Evolutionary conservation across 2,329 filamentous ascomycete genomes (phyloP).

Genomic region (Xenoacremonium recifei): DNA sequence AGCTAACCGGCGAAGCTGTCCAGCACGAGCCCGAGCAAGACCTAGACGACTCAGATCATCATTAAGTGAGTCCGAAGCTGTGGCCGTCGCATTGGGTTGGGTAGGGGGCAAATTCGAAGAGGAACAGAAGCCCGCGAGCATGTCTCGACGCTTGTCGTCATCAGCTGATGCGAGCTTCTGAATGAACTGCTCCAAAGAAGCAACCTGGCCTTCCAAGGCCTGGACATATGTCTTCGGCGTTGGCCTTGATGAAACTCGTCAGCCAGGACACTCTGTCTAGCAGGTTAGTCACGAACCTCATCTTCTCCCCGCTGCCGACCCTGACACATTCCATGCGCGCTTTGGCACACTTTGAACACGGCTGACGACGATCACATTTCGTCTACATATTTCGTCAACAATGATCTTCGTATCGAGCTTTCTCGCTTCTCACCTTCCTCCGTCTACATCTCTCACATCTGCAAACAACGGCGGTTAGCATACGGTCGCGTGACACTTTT

Average conservation of each 20-base stretch:
- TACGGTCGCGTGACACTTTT: too few relatives aligned
- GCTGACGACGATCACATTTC: conserved; percentile 51
- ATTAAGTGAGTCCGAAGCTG: conserved; percentile 26
- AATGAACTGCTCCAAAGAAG: conserved; percentile 44
- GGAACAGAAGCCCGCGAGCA: conserved; percentile 38
- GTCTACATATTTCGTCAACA: too few relatives aligned
- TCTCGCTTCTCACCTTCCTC: conserved; percentile 38
- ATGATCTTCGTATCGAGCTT: conserved; percentile 22
- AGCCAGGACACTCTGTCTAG: neutral
- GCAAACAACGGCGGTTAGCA: neutral
- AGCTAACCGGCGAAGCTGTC: conserved; percentile 37
- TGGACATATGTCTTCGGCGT: conserved; percentile 45
- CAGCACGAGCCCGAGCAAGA: conserved; percentile 30
- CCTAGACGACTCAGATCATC: too few relatives aligned
- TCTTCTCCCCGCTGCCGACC: conserved; percentile 41
- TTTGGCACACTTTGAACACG: conserved; percentile 48
- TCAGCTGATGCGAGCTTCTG: conserved; percentile 42
- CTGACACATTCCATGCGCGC: conserved; percentile 39
- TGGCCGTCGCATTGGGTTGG: conserved; percentile 22
- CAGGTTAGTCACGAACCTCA: conserved; percentile 31
- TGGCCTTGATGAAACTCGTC: conserved; percentile 32
- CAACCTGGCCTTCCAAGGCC: conserved; percentile 46
- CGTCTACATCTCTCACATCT: conserved; percentile 45
- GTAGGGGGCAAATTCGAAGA: conserved; percentile 14
- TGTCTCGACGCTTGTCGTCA: conserved; percentile 36